phyloP scores from a whole-genome alignment of 805 yeast genomes.

The Saccharomycopsis synnaedendra region DNA sequence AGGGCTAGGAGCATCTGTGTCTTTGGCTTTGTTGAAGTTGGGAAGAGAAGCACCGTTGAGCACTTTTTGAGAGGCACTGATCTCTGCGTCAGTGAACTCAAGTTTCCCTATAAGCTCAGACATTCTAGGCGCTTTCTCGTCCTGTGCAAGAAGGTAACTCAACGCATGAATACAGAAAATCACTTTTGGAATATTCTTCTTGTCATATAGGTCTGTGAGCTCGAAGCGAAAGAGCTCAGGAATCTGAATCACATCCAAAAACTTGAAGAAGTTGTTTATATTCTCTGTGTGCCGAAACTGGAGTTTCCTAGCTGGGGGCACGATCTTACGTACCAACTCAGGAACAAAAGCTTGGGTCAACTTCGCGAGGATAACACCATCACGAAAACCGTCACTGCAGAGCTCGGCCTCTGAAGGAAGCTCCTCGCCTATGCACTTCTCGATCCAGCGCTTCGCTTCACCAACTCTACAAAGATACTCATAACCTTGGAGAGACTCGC shows the following conservation, averaged over 20 bases:
- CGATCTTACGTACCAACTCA: conserved; percentile 39
- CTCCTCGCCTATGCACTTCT: conserved; percentile 43
- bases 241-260: conserved; percentile 57
- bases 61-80: conserved; percentile 49
- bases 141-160: conserved; percentile 55
- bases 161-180: conserved; percentile 89
- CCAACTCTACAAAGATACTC: conserved; percentile 73
- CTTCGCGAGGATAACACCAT: conserved; percentile 81
- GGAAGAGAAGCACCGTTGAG: conserved; percentile 66
- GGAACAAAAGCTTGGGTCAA: conserved; percentile 67
- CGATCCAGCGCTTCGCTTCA: conserved; percentile 79
- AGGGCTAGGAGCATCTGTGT: neutral
- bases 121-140: conserved; percentile 49
- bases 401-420: conserved; percentile 48
- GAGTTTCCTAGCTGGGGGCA: conserved; percentile 47
- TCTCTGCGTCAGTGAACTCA: conserved; percentile 56
- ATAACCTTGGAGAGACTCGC: conserved; percentile 32
- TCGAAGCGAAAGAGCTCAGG: conserved; percentile 89
- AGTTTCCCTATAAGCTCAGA: conserved; percentile 50
- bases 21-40: conserved; percentile 49
- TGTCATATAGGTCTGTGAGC: conserved; percentile 85
- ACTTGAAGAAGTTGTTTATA: conserved; percentile 68
- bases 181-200: conserved; percentile 85
- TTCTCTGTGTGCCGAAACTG: conserved; percentile 91
- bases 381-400: conserved; percentile 52